Evolutionary conservation across 2,329 filamentous ascomycete genomes (phyloP), one percentile per base, ranked within the genome.

Genomic region (Exophiala spinifera): DNA sequence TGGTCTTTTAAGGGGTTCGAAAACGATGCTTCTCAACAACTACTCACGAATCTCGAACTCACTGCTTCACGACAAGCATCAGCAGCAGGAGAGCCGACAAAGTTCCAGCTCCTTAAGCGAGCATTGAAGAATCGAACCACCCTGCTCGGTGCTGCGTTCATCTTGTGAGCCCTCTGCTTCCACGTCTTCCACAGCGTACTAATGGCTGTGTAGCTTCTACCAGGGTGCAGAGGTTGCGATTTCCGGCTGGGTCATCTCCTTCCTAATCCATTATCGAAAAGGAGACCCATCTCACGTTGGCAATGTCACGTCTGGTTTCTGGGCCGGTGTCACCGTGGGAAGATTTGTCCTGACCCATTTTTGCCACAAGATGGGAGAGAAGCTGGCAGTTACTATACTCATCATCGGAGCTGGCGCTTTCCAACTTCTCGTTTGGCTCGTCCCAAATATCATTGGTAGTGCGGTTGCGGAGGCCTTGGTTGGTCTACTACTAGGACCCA

Each of bases 211-310:
- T 36, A 61, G 59, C 68, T 83, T 85, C 21, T 95, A 95, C 69
- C 88, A 94, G 70, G 89, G 89, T 31, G 86, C 87, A 33, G 89
- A 95, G 70, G 89, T 95, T 14, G 85, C 85, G 13, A 88, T 92
- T 60, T 89, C 86, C 0, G 89, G 89, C 49, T 95, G 89, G 90
- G 86, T 92, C 46, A 90, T 92, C 58, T 90, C 87, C 2, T 95
- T 91, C 73, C 75, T 95, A 36, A 90, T 94, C 69, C 79, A 80
- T 46, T 81, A 84, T 59, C 84, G 89, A 34, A 75, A 83, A 53
- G 89, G 88, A 13, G 78, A 87, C 62, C 87, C 88, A 5, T 76
- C 79, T 0, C 76, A 79, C 3, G 87, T 94, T 15, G 89, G 90
- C 33, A 94, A 94, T 68, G 87, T 94, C 19, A 90, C 87, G 1